Conservation (phyloP, 345 rosid species). For the Litchi chinensis region DNA sequence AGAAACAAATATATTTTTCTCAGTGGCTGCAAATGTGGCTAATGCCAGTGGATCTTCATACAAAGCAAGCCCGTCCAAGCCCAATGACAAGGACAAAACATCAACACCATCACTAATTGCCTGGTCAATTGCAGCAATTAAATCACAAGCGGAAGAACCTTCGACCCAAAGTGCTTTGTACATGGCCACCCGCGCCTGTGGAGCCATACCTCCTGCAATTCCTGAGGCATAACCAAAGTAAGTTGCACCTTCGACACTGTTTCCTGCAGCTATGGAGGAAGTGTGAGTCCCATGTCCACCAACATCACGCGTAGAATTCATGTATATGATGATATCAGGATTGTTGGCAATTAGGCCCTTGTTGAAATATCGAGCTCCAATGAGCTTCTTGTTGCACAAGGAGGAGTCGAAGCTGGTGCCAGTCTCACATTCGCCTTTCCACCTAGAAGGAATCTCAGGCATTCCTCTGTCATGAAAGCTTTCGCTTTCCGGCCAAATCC, state of each 20-base stretch:
- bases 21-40: conserved; percentile 52
- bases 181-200: conserved; percentile 49
- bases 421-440: conserved; percentile 53
- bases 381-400: conserved; percentile 54
- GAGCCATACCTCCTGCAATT: conserved; percentile 47
- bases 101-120: conserved; percentile 58
- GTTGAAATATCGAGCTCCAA: conserved; percentile 57
- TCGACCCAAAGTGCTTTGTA: conserved; percentile 53
- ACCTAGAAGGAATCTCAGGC: conserved; percentile 38
- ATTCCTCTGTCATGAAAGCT: conserved; percentile 44
- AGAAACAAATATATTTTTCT: conserved; percentile 52
- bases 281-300: conserved; percentile 65
- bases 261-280: conserved; percentile 56
- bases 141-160: conserved; percentile 34
- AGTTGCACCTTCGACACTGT: conserved; percentile 35
- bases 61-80: conserved; percentile 31
- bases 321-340: conserved; percentile 39
- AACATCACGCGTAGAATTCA: conserved; percentile 55
- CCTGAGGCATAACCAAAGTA: conserved; percentile 56
- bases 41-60: conserved; percentile 52
- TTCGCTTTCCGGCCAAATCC: conserved; percentile 57
- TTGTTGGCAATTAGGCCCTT: conserved; percentile 37
- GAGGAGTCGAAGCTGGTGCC: conserved; percentile 49
- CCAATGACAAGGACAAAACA: conserved; percentile 52
- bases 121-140: conserved; percentile 55